Conservation (phyloP, 2,329 filamentous ascomycete genomes). For the Fusarium staphyleae region DNA sequence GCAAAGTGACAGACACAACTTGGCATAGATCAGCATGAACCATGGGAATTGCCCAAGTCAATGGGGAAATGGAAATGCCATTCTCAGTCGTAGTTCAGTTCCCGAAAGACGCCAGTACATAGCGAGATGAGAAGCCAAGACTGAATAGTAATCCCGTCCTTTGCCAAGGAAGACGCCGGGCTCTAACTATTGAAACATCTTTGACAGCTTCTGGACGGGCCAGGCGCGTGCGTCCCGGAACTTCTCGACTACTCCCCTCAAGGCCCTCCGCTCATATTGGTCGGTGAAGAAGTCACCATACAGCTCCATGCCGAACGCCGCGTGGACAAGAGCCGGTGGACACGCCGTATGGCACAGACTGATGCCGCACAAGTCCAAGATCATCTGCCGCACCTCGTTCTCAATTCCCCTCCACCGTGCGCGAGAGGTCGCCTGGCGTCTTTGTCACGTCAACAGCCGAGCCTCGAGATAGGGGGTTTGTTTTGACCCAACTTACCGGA, state of each 20-base stretch:
- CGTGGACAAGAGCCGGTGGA: conserved; percentile 50
- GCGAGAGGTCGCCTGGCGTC: conserved; percentile 38
- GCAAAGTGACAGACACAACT: background rate
- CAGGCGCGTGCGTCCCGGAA: conserved; percentile 53
- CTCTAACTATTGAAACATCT: conserved; percentile 44
- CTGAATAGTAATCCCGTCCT: conserved; percentile 16
- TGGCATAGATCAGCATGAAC: background rate
- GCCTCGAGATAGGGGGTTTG: background rate
- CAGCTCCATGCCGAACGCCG: conserved; percentile 51
- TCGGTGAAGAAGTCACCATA: conserved; percentile 53
- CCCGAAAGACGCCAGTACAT: conserved; percentile 3
- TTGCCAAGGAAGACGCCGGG: background rate
- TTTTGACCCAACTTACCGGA: conserved; percentile 41
- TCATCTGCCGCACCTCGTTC: conserved; percentile 48
- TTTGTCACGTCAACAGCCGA: conserved; percentile 27
- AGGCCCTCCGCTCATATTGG: conserved; percentile 47
- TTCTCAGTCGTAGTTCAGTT: background rate
- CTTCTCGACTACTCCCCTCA: conserved; percentile 52
- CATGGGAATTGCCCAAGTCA: background rate
- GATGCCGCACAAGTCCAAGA: conserved; percentile 51
- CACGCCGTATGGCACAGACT: conserved; percentile 49
- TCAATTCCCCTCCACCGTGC: conserved; percentile 48
- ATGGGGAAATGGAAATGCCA: conserved; percentile 10
- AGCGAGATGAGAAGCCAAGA: background rate
- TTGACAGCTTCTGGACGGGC: conserved; percentile 48